A percentile compares a stretch with the other conserved stretches of the same genome.
Evolutionary conservation across 257 asterid species (phyloP).

Genomic region (Coffea canephora): DNA sequence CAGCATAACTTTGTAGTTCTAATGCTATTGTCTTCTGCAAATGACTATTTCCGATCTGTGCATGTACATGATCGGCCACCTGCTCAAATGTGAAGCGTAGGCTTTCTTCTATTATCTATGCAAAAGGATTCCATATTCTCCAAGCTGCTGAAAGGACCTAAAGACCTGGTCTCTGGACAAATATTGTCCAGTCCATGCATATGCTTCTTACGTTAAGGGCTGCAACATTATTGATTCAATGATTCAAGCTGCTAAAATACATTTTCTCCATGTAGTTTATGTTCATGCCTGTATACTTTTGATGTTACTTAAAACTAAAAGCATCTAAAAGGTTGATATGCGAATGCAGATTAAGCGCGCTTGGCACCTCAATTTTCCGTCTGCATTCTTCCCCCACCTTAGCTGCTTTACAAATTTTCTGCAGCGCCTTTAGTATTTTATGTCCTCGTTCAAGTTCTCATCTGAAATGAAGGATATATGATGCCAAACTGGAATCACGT

Average conservation of each 20-base stretch:
- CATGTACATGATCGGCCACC: not conserved
- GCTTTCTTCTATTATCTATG: too few relatives aligned
- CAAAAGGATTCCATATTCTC: not conserved
- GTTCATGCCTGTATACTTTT: too few relatives aligned
- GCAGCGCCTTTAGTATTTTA: not conserved
- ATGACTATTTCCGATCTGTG: not conserved
- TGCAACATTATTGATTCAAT: not conserved
- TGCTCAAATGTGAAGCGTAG: not conserved
- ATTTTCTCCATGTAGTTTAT: not conserved
- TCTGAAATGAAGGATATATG: not conserved
- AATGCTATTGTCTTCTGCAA: not conserved
- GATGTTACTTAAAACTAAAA: too few relatives aligned
- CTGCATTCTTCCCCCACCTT: not conserved
- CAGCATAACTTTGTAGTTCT: too few relatives aligned
- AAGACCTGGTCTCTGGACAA: not conserved
- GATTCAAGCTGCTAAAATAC: not conserved
- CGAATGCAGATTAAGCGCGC: not conserved
- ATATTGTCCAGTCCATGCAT: not conserved
- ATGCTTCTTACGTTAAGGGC: not conserved
- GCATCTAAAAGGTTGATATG: not conserved
- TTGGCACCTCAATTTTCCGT: not conserved
- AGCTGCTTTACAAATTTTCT: not conserved
- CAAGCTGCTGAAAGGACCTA: not conserved
- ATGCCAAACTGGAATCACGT: not conserved
- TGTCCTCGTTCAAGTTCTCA: not conserved